Evolutionary conservation across 805 yeast species (phyloP).

Genomic region (Wickerhamiella allomyrinae): DNA sequence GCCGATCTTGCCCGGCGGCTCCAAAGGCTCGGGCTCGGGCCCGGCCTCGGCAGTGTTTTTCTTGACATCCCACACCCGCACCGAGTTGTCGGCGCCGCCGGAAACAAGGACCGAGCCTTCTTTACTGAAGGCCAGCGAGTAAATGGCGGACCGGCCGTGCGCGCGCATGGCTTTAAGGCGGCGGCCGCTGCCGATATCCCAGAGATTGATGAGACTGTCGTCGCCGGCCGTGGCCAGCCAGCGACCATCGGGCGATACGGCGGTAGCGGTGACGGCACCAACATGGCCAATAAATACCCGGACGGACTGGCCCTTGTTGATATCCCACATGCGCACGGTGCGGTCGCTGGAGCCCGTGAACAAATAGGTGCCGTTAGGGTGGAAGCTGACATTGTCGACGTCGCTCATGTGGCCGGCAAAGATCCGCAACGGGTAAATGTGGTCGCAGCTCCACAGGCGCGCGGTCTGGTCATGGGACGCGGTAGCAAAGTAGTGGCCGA

Average conservation of each 20-base stretch:
- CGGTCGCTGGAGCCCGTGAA: conserved; percentile 93
- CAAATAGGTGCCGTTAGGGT: conserved; percentile 88
- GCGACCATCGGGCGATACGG: conserved; percentile 93
- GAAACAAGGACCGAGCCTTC: conserved; percentile 85
- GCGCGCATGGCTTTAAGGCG: conserved; percentile 85
- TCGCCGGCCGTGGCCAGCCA: conserved; percentile 94
- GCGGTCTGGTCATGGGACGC: conserved; percentile 98
- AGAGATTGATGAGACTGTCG: conserved; percentile 72
- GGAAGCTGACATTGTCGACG: conserved; percentile 89
- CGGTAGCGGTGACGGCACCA: conserved; percentile 71
- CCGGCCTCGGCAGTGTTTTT: conserved; percentile 67
- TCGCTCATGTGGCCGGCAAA: conserved; percentile 97
- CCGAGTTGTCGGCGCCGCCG: conserved; percentile 84
- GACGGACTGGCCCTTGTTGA: conserved; percentile 73
- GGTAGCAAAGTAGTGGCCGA: conserved; percentile 96
- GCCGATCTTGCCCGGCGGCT: conserved; percentile 9
- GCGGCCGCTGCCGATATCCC: conserved; percentile 92
- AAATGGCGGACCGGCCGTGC: conserved; percentile 76
- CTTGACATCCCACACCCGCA: conserved; percentile 92
- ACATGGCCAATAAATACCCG: conserved; percentile 87
- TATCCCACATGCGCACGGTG: conserved; percentile 97
- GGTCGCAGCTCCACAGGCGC: conserved; percentile 94
- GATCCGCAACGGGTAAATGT: conserved; percentile 85
- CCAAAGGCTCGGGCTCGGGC: conserved; percentile 66
- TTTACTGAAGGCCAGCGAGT: conserved; percentile 67